A percentile compares a stretch with the other conserved stretches of the same genome.
phyloP scores from a whole-genome alignment of 805 yeast species.

The Candida pseudofarinosa region DNA sequence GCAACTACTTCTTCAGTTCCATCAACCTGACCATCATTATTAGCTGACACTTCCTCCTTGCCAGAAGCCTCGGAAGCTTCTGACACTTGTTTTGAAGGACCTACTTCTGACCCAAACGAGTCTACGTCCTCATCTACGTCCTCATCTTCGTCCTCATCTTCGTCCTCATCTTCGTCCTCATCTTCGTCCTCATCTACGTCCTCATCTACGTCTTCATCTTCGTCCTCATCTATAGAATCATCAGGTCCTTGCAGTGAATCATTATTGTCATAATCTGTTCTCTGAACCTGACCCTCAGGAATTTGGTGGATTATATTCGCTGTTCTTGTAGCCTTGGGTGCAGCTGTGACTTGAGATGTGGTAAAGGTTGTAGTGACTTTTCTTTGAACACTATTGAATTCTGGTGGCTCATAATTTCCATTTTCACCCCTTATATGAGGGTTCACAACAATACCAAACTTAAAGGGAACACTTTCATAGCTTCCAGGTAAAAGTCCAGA shows the following conservation, averaged over 20 bases:
- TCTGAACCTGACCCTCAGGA: conserved; percentile 28
- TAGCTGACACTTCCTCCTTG: not conserved
- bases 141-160: conserved; percentile 2
- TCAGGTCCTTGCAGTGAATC: not conserved
- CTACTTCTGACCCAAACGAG: no score
- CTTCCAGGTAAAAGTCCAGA: conserved; percentile 13
- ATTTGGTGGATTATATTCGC: conserved; percentile 20
- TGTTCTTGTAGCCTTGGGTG: conserved; percentile 20
- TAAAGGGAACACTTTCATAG: conserved; percentile 24
- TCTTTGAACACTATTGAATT: conserved; percentile 1
- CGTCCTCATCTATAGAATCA: not conserved
- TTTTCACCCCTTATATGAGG: conserved; percentile 18
- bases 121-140: conserved; percentile 2
- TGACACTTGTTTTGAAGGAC: no score
- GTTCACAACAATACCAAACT: conserved; percentile 33
- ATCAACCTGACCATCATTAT: no score
- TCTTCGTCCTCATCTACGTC: conserved; percentile 2
- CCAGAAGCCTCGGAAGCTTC: no score
- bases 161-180: not conserved
- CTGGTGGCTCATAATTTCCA: conserved; percentile 20
- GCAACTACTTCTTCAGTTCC: conserved; percentile 2
- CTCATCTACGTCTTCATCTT: conserved; percentile 3
- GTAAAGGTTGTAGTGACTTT: conserved; percentile 1
- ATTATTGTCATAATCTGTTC: not conserved
- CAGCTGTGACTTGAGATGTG: conserved; percentile 15